Evolutionary conservation across 441 rosid genomes (phyloP), one percentile per base, ranked within the genome.

Genomic region (Erysimum pusillum): DNA sequence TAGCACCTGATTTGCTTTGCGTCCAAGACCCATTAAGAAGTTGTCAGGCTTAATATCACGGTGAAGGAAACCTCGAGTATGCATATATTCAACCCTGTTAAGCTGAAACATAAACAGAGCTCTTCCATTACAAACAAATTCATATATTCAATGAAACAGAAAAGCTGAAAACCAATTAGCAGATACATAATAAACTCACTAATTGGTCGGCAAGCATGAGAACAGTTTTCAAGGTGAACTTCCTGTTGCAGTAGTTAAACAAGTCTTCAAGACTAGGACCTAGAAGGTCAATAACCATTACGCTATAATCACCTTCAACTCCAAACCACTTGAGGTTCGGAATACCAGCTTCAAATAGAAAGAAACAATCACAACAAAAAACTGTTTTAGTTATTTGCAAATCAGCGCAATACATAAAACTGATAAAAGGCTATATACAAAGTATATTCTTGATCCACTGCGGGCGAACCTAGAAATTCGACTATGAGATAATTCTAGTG

Each of bases 1-100:
- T 92, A 11, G 63, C 67, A 94, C 99, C 96, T 94, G 98, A 88
- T 96, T 94, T 39, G 98, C 96, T 85, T 96, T 96, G 80, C 98
- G 96, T 31, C 98, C 98, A 41, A 96, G 83, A 45, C 99, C 99
- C 99, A 96, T 92, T 75, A 96, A 88, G 66, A 96, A 96, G 79
- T 96, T 96, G 80, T 94, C 99, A 69, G 99, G 99, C 82, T 96
- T 96, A 71, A 96, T 96, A 78, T 96, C 98, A 76, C 99, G 95
- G 76, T 96, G 99, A 83, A 96, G 98, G 80, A 96, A 94, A 60
- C 98, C 98, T 70, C 96, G 86, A 35, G 92, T 91, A 79, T 96
- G 99, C 98, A 96, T 92, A 71, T 84, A 94, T 57, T 96, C 99
- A 67, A 96, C 97, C 85, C 99, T 94, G 81, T 86, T 92, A 80